Conservation (phyloP, 2,329 filamentous ascomycete genomes). For the Colletotrichum sp. region DNA sequence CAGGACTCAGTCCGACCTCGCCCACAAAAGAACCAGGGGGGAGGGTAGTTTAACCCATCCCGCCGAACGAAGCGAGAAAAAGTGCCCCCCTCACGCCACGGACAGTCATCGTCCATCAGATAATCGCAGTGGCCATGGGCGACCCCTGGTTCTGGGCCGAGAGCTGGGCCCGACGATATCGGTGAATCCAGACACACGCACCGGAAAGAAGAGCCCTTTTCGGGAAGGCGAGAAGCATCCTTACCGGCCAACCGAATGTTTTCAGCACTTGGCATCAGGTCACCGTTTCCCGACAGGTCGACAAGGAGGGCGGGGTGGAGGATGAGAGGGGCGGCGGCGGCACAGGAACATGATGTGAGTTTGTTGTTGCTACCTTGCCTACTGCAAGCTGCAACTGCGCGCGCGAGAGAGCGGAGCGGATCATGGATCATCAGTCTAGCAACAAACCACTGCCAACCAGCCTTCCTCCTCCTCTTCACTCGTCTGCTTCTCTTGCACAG, state of each 20-base stretch:
- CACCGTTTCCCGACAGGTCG: background rate
- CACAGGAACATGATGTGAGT: background rate
- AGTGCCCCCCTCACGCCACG: conserved; percentile 5
- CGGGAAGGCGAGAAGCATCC: background rate
- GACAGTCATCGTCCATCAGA: conserved; percentile 5
- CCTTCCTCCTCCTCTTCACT: background rate
- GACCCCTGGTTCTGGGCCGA: background rate
- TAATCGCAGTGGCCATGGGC: background rate
- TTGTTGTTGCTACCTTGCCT: background rate
- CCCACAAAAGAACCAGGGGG: background rate
- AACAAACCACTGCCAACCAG: background rate
- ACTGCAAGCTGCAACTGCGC: background rate
- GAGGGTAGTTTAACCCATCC: background rate
- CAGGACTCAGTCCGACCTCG: background rate
- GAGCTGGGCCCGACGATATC: background rate
- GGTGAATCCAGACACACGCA: background rate
- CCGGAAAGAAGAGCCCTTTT: conserved; percentile 5
- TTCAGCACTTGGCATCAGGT: conserved; percentile 12
- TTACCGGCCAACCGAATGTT: conserved; percentile 4
- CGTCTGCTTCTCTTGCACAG: background rate
- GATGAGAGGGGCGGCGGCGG: background rate
- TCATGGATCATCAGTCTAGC: background rate
- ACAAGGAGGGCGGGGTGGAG: background rate
- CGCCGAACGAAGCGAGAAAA: background rate
- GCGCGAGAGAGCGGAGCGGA: background rate